Percentiles rank a stretch among this genome's conserved stretches.
Conservation (phyloP, 257 asterid species). For the Cruciata laevipes region DNA sequence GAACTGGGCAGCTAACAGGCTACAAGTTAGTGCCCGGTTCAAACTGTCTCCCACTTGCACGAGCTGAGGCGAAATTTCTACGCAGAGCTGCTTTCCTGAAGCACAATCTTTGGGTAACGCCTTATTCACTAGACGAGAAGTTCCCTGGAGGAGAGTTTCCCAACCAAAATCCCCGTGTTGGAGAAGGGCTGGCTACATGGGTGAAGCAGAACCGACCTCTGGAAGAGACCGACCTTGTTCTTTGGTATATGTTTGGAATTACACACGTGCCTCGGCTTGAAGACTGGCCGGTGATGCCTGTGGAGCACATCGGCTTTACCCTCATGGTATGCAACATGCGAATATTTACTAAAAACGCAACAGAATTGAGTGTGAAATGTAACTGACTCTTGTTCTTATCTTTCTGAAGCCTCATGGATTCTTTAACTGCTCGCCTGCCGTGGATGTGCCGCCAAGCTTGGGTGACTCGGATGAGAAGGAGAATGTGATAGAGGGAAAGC, state of each 20-base stretch:
- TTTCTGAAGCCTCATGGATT: constrained; percentile 49
- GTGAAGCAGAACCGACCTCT: constrained; percentile 31
- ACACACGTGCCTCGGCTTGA: constrained; percentile 36
- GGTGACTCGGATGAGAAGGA: constrained; percentile 38
- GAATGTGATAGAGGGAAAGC: constrained; percentile 24
- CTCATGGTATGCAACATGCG: constrained; percentile 27
- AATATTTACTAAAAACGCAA: no score
- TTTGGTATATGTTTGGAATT: constrained; percentile 35
- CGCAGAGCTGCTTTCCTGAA: constrained; percentile 85
- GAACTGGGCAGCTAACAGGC: constrained; percentile 81
- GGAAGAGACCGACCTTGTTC: constrained; percentile 38
- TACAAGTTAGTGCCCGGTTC: constrained; percentile 88
- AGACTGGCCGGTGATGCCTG: constrained; percentile 48
- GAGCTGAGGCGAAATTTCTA: constrained; percentile 75
- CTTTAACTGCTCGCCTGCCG: constrained; percentile 52
- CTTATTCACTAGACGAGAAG: constrained; percentile 28
- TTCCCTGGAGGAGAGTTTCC: constrained; percentile 44
- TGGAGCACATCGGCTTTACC: constrained; percentile 36
- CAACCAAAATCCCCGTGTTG: constrained; percentile 37
- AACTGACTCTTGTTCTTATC: not conserved
- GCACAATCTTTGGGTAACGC: constrained; percentile 63
- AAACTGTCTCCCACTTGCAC: constrained; percentile 80
- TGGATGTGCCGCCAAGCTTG: constrained; percentile 44
- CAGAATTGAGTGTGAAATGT: no score
- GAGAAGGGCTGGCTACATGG: constrained; percentile 41